phyloP scores from a whole-genome alignment of 2,329 filamentous ascomycete genomes.

The Trichoderma koningiopsis region DNA sequence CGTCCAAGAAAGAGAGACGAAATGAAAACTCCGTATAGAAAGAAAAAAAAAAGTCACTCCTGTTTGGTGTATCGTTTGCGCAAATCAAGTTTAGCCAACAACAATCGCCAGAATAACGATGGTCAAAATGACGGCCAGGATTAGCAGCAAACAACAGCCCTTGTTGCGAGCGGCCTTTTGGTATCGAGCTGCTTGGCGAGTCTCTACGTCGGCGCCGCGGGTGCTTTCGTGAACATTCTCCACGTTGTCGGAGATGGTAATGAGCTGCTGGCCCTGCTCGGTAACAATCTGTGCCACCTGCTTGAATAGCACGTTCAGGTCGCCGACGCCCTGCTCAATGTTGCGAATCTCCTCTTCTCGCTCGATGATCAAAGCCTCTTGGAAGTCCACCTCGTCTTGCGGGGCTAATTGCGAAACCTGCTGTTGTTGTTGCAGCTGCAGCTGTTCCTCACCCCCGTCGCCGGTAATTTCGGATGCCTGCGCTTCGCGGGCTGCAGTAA shows the following conservation, averaged over 20 bases:
- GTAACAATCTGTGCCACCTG: constrained; percentile 97
- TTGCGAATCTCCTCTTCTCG: constrained; percentile 96
- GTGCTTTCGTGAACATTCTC: constrained; percentile 81
- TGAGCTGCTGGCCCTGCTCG: constrained; percentile 87
- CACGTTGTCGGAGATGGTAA: constrained; percentile 87
- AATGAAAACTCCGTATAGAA: constrained; percentile 26
- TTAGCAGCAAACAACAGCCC: constrained; percentile 87
- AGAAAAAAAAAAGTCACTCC: background rate
- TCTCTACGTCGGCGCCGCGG: constrained; percentile 79
- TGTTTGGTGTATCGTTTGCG: constrained; percentile 13
- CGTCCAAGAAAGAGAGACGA: background rate
- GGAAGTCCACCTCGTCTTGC: constrained; percentile 96
- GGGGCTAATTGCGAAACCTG: constrained; percentile 80
- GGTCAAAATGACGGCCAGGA: constrained; percentile 83
- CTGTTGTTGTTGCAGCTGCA: constrained; percentile 64
- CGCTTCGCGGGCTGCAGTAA: constrained; percentile 78
- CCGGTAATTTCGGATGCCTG: constrained; percentile 61
- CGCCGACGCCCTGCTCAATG: constrained; percentile 93
- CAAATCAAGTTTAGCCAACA: constrained; percentile 51
- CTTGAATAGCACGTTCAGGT: constrained; percentile 93
- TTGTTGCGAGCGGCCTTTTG: constrained; percentile 96
- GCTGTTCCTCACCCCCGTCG: constrained; percentile 42
- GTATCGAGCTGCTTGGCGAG: constrained; percentile 83
- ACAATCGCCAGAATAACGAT: constrained; percentile 88
- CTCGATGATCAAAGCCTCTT: constrained; percentile 92